A percentile compares a stretch with the other conserved stretches of the same genome.
These are phyloP conservation scores for Colletotrichum tamarilloi DNA, from an alignment of 2,329 filamentous ascomycete species.

Conservation along the genomic window DNA sequence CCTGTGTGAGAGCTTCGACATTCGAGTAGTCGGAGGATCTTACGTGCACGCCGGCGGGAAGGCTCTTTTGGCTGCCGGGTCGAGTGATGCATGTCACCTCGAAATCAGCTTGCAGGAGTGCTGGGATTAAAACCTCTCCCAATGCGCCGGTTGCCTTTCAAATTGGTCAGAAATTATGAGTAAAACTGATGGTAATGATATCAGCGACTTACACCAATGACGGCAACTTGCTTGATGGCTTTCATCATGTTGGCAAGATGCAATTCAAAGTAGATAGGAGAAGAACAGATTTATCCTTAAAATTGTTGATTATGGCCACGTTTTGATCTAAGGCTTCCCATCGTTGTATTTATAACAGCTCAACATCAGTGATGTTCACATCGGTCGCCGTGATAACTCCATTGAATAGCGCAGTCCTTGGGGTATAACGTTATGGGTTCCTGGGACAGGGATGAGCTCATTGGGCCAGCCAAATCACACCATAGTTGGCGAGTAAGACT, in stretches of 20 bases:
- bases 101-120: constrained; percentile 1
- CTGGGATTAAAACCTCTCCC: constrained; percentile 5
- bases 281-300: no score
- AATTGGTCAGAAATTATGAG: not conserved
- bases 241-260: no score
- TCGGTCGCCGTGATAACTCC: not conserved
- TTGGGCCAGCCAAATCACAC: not conserved
- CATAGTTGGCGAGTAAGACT: not conserved
- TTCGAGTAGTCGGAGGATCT: constrained; percentile 59
- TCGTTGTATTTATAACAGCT: not conserved
- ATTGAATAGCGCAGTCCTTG: not conserved
- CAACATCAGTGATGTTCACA: no score
- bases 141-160: not conserved
- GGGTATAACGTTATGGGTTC: not conserved
- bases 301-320: no score
- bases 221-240: not conserved
- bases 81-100: constrained; percentile 4
- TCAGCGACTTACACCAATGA: constrained; percentile 13
- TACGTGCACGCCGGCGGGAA: constrained; percentile 48
- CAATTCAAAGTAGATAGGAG: no score
- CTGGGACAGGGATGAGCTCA: not conserved
- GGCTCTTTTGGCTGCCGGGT: not conserved
- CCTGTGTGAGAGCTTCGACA: constrained; percentile 42
- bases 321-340: no score
- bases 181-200: rapidly evolving